Evolutionary conservation across 148 eudicot species (phyloP).

Genomic region (Mesembryanthemum crystallinum): DNA sequence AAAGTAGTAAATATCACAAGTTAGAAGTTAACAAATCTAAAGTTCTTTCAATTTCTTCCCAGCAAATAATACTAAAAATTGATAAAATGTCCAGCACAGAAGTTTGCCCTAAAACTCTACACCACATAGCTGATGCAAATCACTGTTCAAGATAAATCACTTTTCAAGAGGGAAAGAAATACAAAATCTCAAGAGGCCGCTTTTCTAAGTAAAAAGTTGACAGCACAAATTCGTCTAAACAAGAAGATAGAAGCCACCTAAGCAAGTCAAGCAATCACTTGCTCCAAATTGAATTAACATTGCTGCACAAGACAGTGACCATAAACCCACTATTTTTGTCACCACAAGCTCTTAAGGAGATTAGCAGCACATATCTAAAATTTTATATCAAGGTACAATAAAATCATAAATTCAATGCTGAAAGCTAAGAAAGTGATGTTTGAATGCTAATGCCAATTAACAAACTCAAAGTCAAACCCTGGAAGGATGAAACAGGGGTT

Average conservation of each 20-base stretch:
- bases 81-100: background rate
- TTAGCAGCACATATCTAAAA: background rate
- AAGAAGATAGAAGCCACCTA: background rate
- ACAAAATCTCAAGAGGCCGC: background rate
- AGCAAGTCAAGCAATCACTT: background rate
- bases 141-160: background rate
- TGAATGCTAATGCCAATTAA: background rate
- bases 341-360: background rate
- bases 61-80: background rate
- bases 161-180: background rate
- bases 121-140: background rate
- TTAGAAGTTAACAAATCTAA: slow-evolving; percentile 5
- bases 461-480: too few species aligned
- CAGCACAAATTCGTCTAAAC: background rate
- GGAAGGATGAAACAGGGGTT: too few species aligned
- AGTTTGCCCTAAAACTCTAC: background rate
- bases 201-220: background rate
- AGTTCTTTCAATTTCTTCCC: background rate
- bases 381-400: background rate
- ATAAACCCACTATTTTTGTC: background rate
- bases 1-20: slow-evolving; percentile 18
- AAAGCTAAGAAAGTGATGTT: background rate
- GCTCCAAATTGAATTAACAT: background rate
- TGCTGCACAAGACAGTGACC: background rate
- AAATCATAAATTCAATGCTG: background rate